Conservation (phyloP, 2,329 filamentous ascomycete species). For the Sarocladium brachiariae region DNA sequence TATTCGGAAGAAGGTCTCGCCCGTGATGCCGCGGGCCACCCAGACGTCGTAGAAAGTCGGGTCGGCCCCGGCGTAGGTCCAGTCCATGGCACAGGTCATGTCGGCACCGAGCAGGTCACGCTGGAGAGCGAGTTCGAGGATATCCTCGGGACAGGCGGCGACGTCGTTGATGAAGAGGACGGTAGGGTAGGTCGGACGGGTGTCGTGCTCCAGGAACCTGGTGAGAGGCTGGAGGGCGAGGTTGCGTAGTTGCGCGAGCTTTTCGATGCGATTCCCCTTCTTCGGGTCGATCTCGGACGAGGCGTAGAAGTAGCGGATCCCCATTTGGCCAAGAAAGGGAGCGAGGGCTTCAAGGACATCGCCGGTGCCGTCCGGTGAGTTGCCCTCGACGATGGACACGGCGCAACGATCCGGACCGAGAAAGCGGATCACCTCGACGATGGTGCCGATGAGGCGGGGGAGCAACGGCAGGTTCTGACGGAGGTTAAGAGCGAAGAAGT, state of each 20-base stretch:
- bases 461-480: constrained; percentile 37
- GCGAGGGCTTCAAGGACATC: constrained; percentile 39
- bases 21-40: constrained; percentile 44
- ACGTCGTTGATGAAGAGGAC: constrained; percentile 50
- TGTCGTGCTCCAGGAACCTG: constrained; percentile 19
- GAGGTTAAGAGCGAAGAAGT: constrained; percentile 48
- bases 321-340: constrained; percentile 29
- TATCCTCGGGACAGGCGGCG: constrained; percentile 44
- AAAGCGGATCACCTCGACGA: constrained; percentile 42
- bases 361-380: constrained; percentile 46
- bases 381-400: constrained; percentile 49
- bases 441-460: constrained; percentile 42
- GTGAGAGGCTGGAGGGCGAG: constrained; percentile 41
- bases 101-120: constrained; percentile 37
- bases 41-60: constrained; percentile 52
- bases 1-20: constrained; percentile 50
- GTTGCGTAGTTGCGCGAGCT: constrained; percentile 45
- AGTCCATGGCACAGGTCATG: constrained; percentile 55
- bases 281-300: constrained; percentile 36
- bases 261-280: constrained; percentile 35
- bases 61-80: constrained; percentile 36
- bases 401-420: constrained; percentile 44
- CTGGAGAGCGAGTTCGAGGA: constrained; percentile 50
- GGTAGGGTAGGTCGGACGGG: constrained; percentile 27
- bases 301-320: constrained; percentile 34